Evolutionary conservation across 1,139 yeast species (phyloP).

Genomic region (Geotrichum carabidarum): DNA sequence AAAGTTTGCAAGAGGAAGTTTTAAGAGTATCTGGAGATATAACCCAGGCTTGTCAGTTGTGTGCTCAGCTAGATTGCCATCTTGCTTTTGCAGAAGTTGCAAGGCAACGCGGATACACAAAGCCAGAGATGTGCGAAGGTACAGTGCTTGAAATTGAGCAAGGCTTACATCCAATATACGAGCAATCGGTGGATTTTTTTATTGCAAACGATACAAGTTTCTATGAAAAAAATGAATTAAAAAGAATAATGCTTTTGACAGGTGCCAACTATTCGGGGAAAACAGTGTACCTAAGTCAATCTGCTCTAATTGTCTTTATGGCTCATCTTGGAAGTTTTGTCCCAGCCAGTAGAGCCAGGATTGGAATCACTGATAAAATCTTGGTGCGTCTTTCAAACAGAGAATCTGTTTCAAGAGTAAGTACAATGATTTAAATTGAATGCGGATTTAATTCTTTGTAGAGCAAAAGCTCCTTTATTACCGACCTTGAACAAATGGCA

Average conservation of each 20-base stretch:
- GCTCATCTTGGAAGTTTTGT: conserved; percentile 50
- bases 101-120: conserved; percentile 32
- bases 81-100: conserved; percentile 41
- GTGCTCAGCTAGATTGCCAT: conserved; percentile 41
- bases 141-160: conserved; percentile 29
- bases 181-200: conserved; percentile 36
- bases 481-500: conserved; percentile 45
- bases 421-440: background rate
- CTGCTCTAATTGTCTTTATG: conserved; percentile 43
- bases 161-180: conserved; percentile 45
- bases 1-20: conserved; percentile 36
- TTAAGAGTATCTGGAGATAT: conserved; percentile 26
- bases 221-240: conserved; percentile 24
- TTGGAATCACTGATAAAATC: conserved; percentile 45
- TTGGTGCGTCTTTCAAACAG: conserved; percentile 43
- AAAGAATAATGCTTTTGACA: conserved; percentile 38
- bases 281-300: conserved; percentile 44
- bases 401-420: conserved; percentile 40
- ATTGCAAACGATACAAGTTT: conserved; percentile 40
- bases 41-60: conserved; percentile 23
- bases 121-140: conserved; percentile 40
- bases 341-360: conserved; percentile 43
- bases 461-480: conserved; percentile 45
- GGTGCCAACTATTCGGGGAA: conserved; percentile 54
- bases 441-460: background rate